A percentile compares a stretch with the other conserved stretches of the same genome.
phyloP scores from a whole-genome alignment of 1,139 yeast genomes.

The Nematodospora anomalae region DNA sequence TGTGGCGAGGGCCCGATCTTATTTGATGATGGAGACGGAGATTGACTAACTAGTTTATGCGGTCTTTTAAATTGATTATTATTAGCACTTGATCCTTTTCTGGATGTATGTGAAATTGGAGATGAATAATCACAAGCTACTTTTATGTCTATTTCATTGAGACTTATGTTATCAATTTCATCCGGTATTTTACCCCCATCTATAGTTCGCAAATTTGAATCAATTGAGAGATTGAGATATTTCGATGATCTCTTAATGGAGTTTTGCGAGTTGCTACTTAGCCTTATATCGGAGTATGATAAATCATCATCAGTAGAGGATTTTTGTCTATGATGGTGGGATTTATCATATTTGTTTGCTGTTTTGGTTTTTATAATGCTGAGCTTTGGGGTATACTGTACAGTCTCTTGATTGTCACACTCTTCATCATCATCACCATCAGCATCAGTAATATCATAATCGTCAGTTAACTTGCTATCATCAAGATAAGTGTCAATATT shows the following conservation, averaged over 20 bases:
- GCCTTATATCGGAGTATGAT: constrained; percentile 11
- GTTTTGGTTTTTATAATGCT: constrained; percentile 4
- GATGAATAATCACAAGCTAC: constrained; percentile 17
- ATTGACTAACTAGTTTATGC: constrained; percentile 46
- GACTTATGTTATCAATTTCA: constrained; percentile 26
- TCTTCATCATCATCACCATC: constrained; percentile 17
- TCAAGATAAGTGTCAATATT: constrained; percentile 25
- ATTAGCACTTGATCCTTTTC: constrained; percentile 5
- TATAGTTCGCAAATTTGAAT: constrained; percentile 19
- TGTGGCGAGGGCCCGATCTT: constrained; percentile 16
- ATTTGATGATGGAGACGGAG: constrained; percentile 43
- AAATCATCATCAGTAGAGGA: constrained; percentile 10
- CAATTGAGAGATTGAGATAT: constrained; percentile 48
- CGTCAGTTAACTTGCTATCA: constrained; percentile 16
- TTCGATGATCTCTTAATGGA: constrained; percentile 49
- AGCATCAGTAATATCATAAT: constrained; percentile 17
- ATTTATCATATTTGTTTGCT: constrained; percentile 22
- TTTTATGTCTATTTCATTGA: constrained; percentile 28
- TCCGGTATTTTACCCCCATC: constrained; percentile 12
- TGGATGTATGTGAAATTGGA: constrained; percentile 6
- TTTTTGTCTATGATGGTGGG: constrained; percentile 13
- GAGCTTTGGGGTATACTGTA: constrained; percentile 8
- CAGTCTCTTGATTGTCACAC: constrained; percentile 7
- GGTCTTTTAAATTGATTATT: constrained; percentile 47
- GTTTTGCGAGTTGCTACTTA: constrained; percentile 16